These are phyloP conservation scores for Clathrus columnatus DNA, from an alignment of 768 basidiomycete genomes.

Conservation along the genomic window DNA sequence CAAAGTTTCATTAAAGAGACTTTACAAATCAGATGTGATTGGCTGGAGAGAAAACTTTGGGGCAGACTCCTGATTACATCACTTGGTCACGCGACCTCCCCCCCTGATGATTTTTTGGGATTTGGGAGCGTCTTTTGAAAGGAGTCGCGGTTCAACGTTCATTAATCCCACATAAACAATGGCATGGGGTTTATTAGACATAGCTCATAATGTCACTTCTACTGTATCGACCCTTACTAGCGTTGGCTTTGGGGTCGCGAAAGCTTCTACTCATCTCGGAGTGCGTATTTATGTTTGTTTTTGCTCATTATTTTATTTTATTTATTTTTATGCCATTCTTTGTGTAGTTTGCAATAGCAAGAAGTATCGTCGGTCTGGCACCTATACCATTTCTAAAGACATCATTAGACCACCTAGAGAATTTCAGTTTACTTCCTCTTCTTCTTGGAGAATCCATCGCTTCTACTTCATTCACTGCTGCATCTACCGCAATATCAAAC, in stretches of 20 bases:
- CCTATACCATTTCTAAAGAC: slow-evolving; percentile 61
- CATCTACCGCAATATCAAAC: slow-evolving; percentile 44
- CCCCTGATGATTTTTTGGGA: no score
- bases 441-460: slow-evolving; percentile 69
- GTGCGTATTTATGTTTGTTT: slow-evolving; percentile 32
- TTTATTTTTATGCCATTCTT: slow-evolving; percentile 10
- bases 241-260: slow-evolving; percentile 61
- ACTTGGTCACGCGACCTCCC: no score
- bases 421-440: slow-evolving; percentile 66
- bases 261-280: slow-evolving; percentile 58
- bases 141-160: no score
- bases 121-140: no score
- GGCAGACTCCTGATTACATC: no score
- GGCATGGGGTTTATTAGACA: not conserved
- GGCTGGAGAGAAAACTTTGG: no score
- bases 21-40: no score
- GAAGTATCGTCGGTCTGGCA: slow-evolving; percentile 50
- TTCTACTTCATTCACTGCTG: slow-evolving; percentile 64
- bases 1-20: no score
- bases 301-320: not conserved
- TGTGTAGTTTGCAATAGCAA: slow-evolving; percentile 57
- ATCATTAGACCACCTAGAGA: slow-evolving; percentile 52
- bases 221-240: slow-evolving; percentile 50
- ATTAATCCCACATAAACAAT: not conserved
- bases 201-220: not conserved